These are phyloP conservation scores for Chlorella sp. DNA, from an alignment of 139 green algal genomes.

Conservation along the genomic window DNA sequence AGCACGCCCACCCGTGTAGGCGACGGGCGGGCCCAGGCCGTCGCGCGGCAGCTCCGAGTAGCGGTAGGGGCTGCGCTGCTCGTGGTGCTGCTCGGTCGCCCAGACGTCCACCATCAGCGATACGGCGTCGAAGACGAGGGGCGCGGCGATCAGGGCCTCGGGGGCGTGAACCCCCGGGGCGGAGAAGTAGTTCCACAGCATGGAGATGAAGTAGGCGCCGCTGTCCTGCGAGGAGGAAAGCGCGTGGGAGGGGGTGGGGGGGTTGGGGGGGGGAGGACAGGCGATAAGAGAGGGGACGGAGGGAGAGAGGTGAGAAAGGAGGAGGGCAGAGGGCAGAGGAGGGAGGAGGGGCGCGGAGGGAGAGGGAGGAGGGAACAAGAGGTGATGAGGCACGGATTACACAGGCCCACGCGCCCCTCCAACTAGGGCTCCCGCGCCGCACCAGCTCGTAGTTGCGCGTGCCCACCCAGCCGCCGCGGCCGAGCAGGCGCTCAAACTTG, in stretches of 20 bases:
- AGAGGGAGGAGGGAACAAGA: too few relatives aligned
- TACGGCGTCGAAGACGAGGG: conserved; percentile 53
- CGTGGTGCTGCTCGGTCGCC: conserved; percentile 54
- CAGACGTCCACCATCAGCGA: conserved; percentile 46
- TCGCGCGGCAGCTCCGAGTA: conserved; percentile 59
- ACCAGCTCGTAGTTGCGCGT: conserved; percentile 69
- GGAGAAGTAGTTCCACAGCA: conserved; percentile 63
- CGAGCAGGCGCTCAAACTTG: conserved; percentile 42
- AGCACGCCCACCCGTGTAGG: conserved; percentile 34
- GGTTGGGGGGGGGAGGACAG: too few relatives aligned
- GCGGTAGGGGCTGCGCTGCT: conserved; percentile 48
- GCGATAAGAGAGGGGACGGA: background rate
- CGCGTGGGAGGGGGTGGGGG: too few relatives aligned
- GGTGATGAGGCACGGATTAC: too few relatives aligned
- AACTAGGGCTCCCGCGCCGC: too few relatives aligned
- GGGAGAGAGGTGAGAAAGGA: background rate
- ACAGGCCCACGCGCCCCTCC: background rate
- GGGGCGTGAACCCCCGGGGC: conserved; percentile 31
- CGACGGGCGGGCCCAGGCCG: conserved; percentile 25
- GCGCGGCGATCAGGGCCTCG: conserved; percentile 30
- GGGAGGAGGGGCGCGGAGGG: too few relatives aligned
- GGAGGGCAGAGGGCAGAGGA: background rate
- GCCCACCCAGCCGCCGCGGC: conserved; percentile 57
- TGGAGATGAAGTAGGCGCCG: conserved; percentile 62
- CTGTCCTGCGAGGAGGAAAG: conserved; percentile 48